Evolutionary conservation across 208 protist species (phyloP).

Genomic region (Herpetomonas tarakana): DNA sequence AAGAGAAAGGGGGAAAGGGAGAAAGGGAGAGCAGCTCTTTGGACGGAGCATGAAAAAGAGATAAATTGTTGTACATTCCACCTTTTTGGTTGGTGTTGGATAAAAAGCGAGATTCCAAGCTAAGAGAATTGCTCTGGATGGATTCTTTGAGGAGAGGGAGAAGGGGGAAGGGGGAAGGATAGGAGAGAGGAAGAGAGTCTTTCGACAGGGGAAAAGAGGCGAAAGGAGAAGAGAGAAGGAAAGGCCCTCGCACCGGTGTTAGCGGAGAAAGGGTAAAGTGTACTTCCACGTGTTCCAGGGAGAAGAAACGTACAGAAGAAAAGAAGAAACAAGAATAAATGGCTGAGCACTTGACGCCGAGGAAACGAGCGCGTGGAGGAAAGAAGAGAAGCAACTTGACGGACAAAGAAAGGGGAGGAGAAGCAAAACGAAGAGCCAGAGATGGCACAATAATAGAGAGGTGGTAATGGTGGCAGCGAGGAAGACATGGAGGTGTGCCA

Average conservation of each 20-base stretch:
- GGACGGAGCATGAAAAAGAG: background rate
- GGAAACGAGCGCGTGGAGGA: background rate
- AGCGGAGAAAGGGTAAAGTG: background rate
- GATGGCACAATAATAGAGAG: background rate
- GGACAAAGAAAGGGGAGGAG: background rate
- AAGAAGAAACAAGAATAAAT: background rate
- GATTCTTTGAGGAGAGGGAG: background rate
- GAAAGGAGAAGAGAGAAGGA: background rate
- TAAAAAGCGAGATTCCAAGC: background rate
- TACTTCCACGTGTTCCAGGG: too few relatives aligned
- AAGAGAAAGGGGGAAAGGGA: constrained; percentile 3
- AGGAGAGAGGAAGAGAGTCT: background rate
- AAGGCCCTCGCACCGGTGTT: background rate
- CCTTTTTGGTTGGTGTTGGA: background rate
- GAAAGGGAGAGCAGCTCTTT: background rate
- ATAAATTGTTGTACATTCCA: background rate
- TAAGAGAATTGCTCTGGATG: background rate
- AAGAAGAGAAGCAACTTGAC: background rate
- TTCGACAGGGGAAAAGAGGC: background rate
- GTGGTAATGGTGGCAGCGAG: background rate
- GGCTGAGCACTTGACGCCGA: background rate
- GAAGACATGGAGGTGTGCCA: background rate
- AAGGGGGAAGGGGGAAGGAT: background rate
- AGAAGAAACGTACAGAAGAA: background rate
- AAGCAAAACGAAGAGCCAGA: too few relatives aligned